A percentile compares a stretch with the other conserved stretches of the same genome.
Conservation (phyloP, 208 protist genomes). For the Trypanosoma brucei region DNA sequence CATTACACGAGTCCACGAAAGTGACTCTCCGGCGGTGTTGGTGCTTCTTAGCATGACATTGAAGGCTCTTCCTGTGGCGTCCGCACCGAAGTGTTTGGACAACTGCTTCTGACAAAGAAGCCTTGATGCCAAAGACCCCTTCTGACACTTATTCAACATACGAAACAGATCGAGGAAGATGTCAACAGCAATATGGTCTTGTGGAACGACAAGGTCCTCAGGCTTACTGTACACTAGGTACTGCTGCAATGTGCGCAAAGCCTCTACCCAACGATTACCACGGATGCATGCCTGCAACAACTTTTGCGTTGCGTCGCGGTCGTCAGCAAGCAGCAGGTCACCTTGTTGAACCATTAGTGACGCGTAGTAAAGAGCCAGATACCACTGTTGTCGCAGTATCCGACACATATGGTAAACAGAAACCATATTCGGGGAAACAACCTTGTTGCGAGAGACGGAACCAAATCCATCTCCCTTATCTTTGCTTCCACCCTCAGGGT, state of each 20-base stretch:
- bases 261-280: constrained; percentile 48
- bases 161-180: constrained; percentile 17
- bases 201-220: background rate
- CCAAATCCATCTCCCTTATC: background rate
- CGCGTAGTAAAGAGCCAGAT: constrained; percentile 31
- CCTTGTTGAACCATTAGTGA: constrained; percentile 24
- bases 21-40: constrained; percentile 8
- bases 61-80: constrained; percentile 18
- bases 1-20: constrained; percentile 17
- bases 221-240: background rate
- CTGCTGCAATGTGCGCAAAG: constrained; percentile 27
- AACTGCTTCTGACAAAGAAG: constrained; percentile 15
- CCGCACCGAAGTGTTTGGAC: constrained; percentile 18
- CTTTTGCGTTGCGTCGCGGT: constrained; percentile 21
- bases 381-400: constrained; percentile 24
- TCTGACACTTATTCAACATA: constrained; percentile 17
- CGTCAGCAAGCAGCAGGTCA: constrained; percentile 19
- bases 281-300: constrained; percentile 36
- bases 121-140: constrained; percentile 9
- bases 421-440: constrained; percentile 41
- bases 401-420: constrained; percentile 58
- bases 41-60: constrained; percentile 19
- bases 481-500: background rate
- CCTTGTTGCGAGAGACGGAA: background rate
- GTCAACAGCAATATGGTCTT: constrained; percentile 3